These are phyloP conservation scores for Persicaria tinctoria DNA, from an alignment of 148 eudicot genomes.

Conservation along the genomic window DNA sequence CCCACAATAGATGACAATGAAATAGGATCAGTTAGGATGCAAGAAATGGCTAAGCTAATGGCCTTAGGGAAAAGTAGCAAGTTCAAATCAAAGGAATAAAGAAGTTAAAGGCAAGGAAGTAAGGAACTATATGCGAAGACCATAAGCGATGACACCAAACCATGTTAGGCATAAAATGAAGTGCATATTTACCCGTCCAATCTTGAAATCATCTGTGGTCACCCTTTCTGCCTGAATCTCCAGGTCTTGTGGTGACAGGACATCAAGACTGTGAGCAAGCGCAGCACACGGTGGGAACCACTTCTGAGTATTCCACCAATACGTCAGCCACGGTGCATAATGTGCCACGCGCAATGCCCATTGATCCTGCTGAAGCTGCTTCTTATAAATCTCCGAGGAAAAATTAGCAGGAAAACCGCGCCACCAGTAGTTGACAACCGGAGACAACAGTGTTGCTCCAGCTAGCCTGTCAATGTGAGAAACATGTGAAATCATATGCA, in stretches of 20 bases:
- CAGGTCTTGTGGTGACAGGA: slow-evolving; percentile 36
- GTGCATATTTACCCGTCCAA: not conserved
- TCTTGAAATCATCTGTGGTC: not conserved
- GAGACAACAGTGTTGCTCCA: slow-evolving; percentile 58
- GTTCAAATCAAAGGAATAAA: no score
- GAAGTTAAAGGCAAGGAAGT: no score
- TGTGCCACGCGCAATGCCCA: slow-evolving; percentile 50
- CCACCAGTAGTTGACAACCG: slow-evolving; percentile 58
- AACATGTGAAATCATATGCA: not conserved
- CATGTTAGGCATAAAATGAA: no score
- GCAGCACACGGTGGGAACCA: slow-evolving; percentile 39
- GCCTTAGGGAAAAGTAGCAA: not conserved
- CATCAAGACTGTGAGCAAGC: slow-evolving; percentile 22
- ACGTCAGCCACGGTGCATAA: slow-evolving; percentile 60
- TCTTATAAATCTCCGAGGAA: slow-evolving; percentile 25
- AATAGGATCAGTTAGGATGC: not conserved
- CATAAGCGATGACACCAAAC: not conserved
- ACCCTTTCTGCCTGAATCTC: slow-evolving; percentile 19
- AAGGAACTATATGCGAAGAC: not conserved
- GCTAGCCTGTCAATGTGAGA: slow-evolving; percentile 38
- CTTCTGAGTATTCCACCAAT: slow-evolving; percentile 83
- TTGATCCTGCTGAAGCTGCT: slow-evolving; percentile 37
- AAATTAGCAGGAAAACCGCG: slow-evolving; percentile 47
- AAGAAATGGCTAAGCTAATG: not conserved
- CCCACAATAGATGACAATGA: not conserved